Base-by-base conservation (phyloP, 2,329 filamentous ascomycete species). In the Blastomyces gilchristii region DNA sequence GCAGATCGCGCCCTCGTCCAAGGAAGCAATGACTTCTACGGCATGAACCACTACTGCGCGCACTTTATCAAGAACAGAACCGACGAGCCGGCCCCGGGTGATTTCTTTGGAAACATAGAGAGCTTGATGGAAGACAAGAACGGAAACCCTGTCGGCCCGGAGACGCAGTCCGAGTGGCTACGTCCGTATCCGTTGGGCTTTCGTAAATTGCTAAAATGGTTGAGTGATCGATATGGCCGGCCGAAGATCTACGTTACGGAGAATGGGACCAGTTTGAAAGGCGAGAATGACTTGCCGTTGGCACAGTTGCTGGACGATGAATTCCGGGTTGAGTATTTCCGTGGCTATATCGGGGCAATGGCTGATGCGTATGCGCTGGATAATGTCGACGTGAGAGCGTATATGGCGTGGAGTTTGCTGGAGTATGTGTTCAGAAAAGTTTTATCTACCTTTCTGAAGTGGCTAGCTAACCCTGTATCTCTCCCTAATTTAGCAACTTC, bases 21-120 rank as follows among this genome's bases (percentile, higher is more conserved):
- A 71, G 90, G 89, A n/a, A 90, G 87, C 72, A 94, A 94, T 75
- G 91, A 95, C 79, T 95, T 95, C 77, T 95, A 95, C 76, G 91
- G 90, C 74, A 93, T 93, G 89, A 95, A 96, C 80, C 88, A 91
- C 81, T 96, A 96, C 80, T 92, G 89, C 60, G 88, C 90, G 71
- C 90, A 94, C 81, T 95, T 89, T 78, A 86, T 95, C 78, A 87
- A 86, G 74, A 87, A 92, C 77, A 84, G 85, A 71, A 81, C 83
- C 8, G 82, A 81, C 7, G 77, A 81, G 58, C 77, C 89, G 0
- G 80, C 83, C 0, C 78, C 79, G 3, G 81, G 88, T 60, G 90
- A 96, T 77, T 85, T 85, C 75, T 78, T 85, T 14, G 91, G 91
- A 61, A 88, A 95, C 74, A 78, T 95, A 45, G 88, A 94, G 69